Base-by-base conservation (phyloP, 805 yeast species). In the Myxozyma monticola region DNA sequence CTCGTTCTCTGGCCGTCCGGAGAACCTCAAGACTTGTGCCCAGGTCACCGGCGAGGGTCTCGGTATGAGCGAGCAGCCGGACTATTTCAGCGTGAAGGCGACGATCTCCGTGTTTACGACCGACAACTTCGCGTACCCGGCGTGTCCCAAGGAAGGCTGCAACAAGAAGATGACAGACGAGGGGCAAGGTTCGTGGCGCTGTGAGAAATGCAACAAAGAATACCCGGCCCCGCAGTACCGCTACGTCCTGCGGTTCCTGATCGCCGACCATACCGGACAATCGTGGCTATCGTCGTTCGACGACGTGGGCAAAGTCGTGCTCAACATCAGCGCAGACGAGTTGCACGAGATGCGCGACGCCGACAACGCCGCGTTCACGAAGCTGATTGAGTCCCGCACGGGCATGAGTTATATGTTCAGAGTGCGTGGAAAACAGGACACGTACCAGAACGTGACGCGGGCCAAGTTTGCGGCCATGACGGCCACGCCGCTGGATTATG, bases 201-300 rank as follows among this genome's bases (percentile, higher is more conserved):
- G 99, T 74, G 98, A 90, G 66, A 85, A 84, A 67, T 90, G 98
- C 76, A 84, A 87, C 62, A 73, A 78, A 48, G 78, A 78, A 55
- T 83, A 79, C 64, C 74, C 77, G 1, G 76, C 74, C 40, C 97
- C 98, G 17, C 72, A 76, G 42, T 83, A 86, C 71, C 79, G 98
- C 67, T 93, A 86, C 61, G 81, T 89, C 45, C 68, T 91, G 60
- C 83, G 84, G n/a, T 67, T 81, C 39, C 79, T 88, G 2, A 77
- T 89, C n/a, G 76, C 82, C 62, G 99, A 93, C 68, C 74, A 75
- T 59, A 77, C 95, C 3, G 95, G 90, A 18, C 89, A 85, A 66
- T 66, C 89, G 53, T 89, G 96, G 95, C 71, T 87, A 28, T 84
- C 95, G 0, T 72, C 85, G 51, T 93, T 93, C 64, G 96, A 93